These are phyloP conservation scores for Fraxinus excelsior DNA, from an alignment of 257 asterid genomes.

Conservation along the genomic window DNA sequence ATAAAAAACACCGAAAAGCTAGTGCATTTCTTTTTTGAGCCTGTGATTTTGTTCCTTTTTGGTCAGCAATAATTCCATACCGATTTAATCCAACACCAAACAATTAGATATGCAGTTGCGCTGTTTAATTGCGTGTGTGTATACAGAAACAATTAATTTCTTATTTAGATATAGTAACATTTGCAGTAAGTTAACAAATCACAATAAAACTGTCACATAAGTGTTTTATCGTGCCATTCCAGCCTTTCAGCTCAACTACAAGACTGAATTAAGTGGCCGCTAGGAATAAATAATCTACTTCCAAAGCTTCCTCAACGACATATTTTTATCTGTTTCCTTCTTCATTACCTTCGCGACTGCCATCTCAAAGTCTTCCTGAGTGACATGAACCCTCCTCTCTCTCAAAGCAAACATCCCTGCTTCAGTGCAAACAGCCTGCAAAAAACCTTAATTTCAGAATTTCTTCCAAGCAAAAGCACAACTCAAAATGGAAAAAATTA, in stretches of 20 bases:
- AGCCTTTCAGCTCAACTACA: not conserved
- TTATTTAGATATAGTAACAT: no score
- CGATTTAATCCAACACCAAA: slow-evolving; percentile 7
- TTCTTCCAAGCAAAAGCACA: no score
- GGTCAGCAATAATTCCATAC: slow-evolving; percentile 52
- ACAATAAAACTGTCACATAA: no score
- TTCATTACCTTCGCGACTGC: slow-evolving; percentile 98
- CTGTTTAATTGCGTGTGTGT: not conserved
- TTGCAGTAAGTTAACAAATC: no score
- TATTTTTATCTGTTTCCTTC: slow-evolving; percentile 89
- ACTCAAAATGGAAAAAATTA: no score
- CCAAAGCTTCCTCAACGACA: slow-evolving; percentile 96
- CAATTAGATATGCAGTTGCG: not conserved
- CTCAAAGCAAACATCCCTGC: slow-evolving; percentile 98
- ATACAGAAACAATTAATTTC: not conserved
- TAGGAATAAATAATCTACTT: slow-evolving; percentile 44
- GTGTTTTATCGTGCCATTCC: no score
- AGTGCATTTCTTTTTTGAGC: slow-evolving; percentile 17
- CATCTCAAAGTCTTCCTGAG: slow-evolving; percentile 97
- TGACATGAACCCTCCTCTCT: slow-evolving; percentile 94
- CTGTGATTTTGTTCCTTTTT: slow-evolving; percentile 34
- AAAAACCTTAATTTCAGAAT: not conserved
- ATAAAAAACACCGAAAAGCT: not conserved
- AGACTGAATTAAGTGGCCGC: no score
- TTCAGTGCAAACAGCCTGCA: slow-evolving; percentile 95